Base-by-base conservation (phyloP, 805 yeast genomes). In the Kluyveromyces wickerhamii region DNA sequence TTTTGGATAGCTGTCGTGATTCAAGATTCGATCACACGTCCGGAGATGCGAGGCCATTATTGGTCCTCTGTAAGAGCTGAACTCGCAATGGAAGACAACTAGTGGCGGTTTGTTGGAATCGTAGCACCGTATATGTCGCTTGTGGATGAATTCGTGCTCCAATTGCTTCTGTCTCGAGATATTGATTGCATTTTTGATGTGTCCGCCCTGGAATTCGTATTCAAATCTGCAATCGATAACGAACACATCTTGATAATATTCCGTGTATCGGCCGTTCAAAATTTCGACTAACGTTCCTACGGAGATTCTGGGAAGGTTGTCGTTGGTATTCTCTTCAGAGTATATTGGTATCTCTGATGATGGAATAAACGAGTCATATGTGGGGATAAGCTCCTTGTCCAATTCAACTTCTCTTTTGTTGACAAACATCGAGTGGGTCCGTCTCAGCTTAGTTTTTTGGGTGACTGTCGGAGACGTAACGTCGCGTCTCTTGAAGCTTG, bases 151-250 rank as follows among this genome's bases (percentile, higher is more conserved):
- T 31, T 57, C 54, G 24, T 67, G 61, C 48, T 85, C 94, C 27
- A 89, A 63, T 32, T 74, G 80, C 36, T 71, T 72, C 45, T 80
- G 79, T 23, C 80, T 71, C 26, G 82, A 75, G 20, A 87, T 67
- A 55, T 89, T 92, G 35, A 83, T 48, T 6, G 97, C 94, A 30
- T 81, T 79, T 30, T 69, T 72, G 30, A 92, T 85, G 58, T 92
- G 98, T 19, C 98, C 98, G 21, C 97, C 97, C 26, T 73, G 67
- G 57, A 66, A 92, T 59, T 92, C 98, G 62, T 89, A 89, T 48
- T 79, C 85, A 53, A 92, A 92, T 35, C 98, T 73, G 54, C 97
- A 87, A 60, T 92, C 98, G 7, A 92, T 65, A 12, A 92, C 63
- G 6, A 72, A 47, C 26, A 71, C 60, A 21, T 73, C 72, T 40